phyloP scores from a whole-genome alignment of 2,329 filamentous ascomycete genomes.

The Akanthomyces uredinophilus region DNA sequence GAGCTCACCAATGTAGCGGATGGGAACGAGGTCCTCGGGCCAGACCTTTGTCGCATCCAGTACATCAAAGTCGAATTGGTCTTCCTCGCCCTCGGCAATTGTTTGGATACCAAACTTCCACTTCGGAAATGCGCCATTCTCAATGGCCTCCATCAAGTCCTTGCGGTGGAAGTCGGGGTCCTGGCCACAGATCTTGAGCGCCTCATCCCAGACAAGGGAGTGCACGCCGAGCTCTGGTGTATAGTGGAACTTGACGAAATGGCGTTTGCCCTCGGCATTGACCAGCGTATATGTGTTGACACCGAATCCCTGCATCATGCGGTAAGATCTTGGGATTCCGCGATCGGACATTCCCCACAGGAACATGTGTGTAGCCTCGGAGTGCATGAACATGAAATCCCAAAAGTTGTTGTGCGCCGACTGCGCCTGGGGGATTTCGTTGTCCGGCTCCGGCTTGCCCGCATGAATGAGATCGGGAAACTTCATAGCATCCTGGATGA shows the following conservation, averaged over 20 bases:
- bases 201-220: conserved; percentile 75
- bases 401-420: conserved; percentile 71
- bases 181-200: conserved; percentile 66
- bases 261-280: conserved; percentile 62
- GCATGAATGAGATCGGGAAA: conserved; percentile 63
- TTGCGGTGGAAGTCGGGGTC: conserved; percentile 80
- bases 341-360: conserved; percentile 76
- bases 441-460: conserved; percentile 65
- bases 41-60: conserved; percentile 82
- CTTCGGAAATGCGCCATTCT: conserved; percentile 63
- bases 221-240: conserved; percentile 71
- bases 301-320: conserved; percentile 84
- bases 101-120: conserved; percentile 83
- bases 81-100: conserved; percentile 63
- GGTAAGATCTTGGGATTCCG: conserved; percentile 65
- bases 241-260: conserved; percentile 75
- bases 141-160: conserved; percentile 70
- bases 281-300: conserved; percentile 72
- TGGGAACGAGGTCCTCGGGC: conserved; percentile 71
- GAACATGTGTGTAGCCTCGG: conserved; percentile 72
- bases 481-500: conserved; percentile 71
- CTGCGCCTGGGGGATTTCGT: conserved; percentile 66
- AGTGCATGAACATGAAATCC: conserved; percentile 65
- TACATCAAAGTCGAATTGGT: conserved; percentile 81
- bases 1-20: conserved; percentile 73